Evolutionary conservation across 1,284 basidiomycete species (phyloP), one percentile per base, ranked within the genome.

Genomic region (Ganoderma leucocontextum): DNA sequence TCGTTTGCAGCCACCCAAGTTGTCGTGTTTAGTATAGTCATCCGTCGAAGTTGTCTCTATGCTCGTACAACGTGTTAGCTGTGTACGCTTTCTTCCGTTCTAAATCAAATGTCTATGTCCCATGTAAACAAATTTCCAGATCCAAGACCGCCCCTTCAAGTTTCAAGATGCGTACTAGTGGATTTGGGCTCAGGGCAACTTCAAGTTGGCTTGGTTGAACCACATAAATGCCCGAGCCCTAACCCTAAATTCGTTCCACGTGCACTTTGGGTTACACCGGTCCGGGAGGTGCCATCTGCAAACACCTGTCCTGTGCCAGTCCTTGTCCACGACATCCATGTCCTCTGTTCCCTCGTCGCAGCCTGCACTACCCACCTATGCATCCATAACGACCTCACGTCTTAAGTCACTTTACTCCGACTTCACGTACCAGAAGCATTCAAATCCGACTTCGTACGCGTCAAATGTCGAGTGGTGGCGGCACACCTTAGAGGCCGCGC

Each of bases 401-500:
- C 84, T 98, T 0, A 91, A 93, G 73, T 90, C 95, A 0, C 84
- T 98, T 17, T 98, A 97, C 80, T 91, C 96, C 2, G 95, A 97
- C 76, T 90, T 97, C 65, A 90, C 94, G 0, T 85, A 89, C 8
- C 95, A 97, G 81, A 93, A 92, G 73, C 82, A 87, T 39, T 92
- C 95, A 1, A 97, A 98, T 78, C 92, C 95, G 0, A 87, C 91
- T 4, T 91, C 95, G 2, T 98, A 91, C 79, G 82, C 88, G 47
- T 88, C 94, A 17, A 95, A 93, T 76, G 82, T 96, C 42, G 89
- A 92, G 67, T 98, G 95, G 95, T 98, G 97, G 96, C 86, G 87
- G 49, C 81, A 81, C 47, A 89, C 91, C 0, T 81, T 98, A 3
- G 87, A 91, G 70, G 84, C 85, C 15, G 80, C 91, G 7, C 86